These are phyloP conservation scores for Cicer cuneatum DNA, from an alignment of 306 rosid species.

Conservation along the genomic window DNA sequence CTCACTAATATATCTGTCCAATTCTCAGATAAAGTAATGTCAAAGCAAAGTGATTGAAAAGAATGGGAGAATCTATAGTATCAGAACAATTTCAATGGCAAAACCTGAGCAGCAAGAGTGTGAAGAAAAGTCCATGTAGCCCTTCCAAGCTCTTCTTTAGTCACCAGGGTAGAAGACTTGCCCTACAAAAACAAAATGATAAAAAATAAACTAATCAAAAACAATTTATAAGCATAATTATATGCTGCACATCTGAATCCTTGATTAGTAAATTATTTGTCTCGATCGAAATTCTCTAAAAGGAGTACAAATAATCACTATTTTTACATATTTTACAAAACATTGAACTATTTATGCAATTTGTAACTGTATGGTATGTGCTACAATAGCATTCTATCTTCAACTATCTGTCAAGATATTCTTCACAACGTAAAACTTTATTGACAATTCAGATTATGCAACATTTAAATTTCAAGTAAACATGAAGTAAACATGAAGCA, in stretches of 20 bases:
- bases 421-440: not conserved
- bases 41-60: constrained; percentile 8
- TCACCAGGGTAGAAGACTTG: constrained; percentile 59
- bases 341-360: constrained; percentile 12
- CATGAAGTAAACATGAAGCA: not conserved
- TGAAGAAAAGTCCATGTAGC: constrained; percentile 98
- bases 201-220: constrained; percentile 5
- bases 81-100: constrained; percentile 25
- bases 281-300: not conserved
- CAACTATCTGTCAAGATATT: not conserved
- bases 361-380: constrained; percentile 4
- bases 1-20: constrained; percentile 9
- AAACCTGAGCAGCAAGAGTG: constrained; percentile 95
- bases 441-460: not conserved
- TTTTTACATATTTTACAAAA: not conserved
- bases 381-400: not conserved
- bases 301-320: constrained; percentile 8
- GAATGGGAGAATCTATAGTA: constrained; percentile 5
- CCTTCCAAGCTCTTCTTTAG: constrained; percentile 87
- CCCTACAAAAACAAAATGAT: constrained; percentile 50
- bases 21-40: constrained; percentile 29
- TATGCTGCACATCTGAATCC: constrained; percentile 10
- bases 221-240: constrained; percentile 9
- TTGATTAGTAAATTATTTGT: constrained; percentile 13
- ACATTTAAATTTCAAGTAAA: constrained; percentile 8